These are phyloP conservation scores for Scleromitrula shiraiana DNA, from an alignment of 2,329 filamentous ascomycete genomes.

Conservation along the genomic window DNA sequence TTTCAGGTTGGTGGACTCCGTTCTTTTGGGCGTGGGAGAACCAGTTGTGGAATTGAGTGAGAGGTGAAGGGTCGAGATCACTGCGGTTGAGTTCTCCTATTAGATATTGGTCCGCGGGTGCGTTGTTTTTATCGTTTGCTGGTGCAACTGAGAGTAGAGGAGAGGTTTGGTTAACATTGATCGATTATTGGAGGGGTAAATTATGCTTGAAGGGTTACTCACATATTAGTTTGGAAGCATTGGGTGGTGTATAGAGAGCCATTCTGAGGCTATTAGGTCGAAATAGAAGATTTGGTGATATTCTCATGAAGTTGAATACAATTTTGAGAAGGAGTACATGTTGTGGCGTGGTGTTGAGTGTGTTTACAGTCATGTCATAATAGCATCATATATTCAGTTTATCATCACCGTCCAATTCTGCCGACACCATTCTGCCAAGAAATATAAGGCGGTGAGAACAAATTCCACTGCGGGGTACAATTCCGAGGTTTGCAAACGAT, in stretches of 20 bases:
- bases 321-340: no score
- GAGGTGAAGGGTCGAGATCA: slow-evolving; percentile 59
- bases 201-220: slow-evolving; percentile 1
- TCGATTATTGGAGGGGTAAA: slow-evolving; percentile 1
- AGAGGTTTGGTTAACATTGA: neutral
- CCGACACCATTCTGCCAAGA: no score
- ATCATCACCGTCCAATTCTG: no score
- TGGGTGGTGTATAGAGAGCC: slow-evolving; percentile 24
- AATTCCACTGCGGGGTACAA: no score
- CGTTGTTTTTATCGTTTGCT: slow-evolving; percentile 46
- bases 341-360: no score
- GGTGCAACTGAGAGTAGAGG: slow-evolving; percentile 46
- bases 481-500: no score
- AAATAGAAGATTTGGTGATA: slow-evolving; percentile 16
- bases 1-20: slow-evolving; percentile 70
- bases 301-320: slow-evolving; percentile 19
- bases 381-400: no score
- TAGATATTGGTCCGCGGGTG: slow-evolving; percentile 71
- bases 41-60: slow-evolving; percentile 84
- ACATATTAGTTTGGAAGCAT: slow-evolving; percentile 28
- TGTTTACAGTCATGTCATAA: no score
- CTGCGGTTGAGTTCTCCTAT: slow-evolving; percentile 51
- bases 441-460: no score
- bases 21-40: slow-evolving; percentile 61
- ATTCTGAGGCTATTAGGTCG: slow-evolving; percentile 18